These are phyloP conservation scores for Magnusiomyces suaveolens DNA, from an alignment of 1,139 yeast genomes.

Conservation along the genomic window DNA sequence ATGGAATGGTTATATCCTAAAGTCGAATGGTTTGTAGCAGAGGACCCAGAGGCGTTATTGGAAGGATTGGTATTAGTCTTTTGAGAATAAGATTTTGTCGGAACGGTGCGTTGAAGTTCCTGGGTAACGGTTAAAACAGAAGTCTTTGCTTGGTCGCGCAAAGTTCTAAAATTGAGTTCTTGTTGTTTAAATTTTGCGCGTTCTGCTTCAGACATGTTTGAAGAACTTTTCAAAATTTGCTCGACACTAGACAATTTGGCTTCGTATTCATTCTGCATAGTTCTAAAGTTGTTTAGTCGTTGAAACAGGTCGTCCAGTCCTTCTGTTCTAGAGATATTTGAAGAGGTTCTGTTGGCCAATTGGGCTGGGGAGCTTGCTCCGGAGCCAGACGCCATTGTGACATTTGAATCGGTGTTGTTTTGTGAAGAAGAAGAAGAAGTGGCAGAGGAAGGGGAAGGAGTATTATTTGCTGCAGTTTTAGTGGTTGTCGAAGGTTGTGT, in stretches of 20 bases:
- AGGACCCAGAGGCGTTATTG: neutral
- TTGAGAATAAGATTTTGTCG: constrained; percentile 1
- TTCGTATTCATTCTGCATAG: constrained; percentile 15
- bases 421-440: neutral
- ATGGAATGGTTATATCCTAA: too few species aligned
- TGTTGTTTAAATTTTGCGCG: constrained; percentile 20
- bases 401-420: neutral
- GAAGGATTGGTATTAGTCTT: neutral
- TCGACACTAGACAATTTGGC: constrained; percentile 20
- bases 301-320: constrained; percentile 3
- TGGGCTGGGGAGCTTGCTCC: neutral
- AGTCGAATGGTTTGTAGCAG: too few species aligned
- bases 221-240: constrained; percentile 19
- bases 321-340: neutral
- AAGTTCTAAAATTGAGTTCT: constrained; percentile 21
- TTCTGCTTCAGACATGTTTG: constrained; percentile 19
- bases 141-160: constrained; percentile 21
- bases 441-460: neutral
- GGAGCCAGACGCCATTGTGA: neutral
- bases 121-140: constrained; percentile 24
- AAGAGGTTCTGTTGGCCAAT: neutral
- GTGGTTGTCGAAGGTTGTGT: too few species aligned
- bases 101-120: constrained; percentile 24
- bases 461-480: neutral
- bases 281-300: constrained; percentile 20